Conservation (phyloP, 352 stramenopile species). For the Pythium scleroteichum region DNA sequence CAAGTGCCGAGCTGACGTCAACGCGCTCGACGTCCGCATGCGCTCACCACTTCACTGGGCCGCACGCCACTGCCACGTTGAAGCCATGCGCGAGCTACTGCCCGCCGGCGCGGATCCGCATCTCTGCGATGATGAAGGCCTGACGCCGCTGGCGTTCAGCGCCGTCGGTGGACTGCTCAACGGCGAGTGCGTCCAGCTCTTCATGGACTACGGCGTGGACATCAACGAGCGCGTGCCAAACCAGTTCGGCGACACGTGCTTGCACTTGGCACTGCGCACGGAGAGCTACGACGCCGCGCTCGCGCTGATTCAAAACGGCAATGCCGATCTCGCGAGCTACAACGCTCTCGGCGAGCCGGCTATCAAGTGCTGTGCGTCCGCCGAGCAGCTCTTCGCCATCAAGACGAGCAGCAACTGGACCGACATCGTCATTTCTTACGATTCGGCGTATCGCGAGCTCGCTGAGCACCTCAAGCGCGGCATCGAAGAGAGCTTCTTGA, state of each 20-base stretch:
- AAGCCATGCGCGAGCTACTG: constrained; percentile 55
- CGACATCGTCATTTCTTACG: constrained; percentile 82
- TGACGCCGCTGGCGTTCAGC: constrained; percentile 69
- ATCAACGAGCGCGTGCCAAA: constrained; percentile 51
- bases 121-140: constrained; percentile 53
- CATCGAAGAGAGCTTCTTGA: constrained; percentile 78
- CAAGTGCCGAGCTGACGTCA: constrained; percentile 46
- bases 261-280: constrained; percentile 69
- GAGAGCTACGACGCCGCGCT: constrained; percentile 62
- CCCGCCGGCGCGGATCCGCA: constrained; percentile 47
- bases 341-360: constrained; percentile 60
- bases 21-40: constrained; percentile 57
- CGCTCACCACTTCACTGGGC: constrained; percentile 80
- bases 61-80: constrained; percentile 65
- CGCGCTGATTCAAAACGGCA: constrained; percentile 56
- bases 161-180: constrained; percentile 55
- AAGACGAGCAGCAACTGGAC: constrained; percentile 67
- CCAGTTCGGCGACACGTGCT: constrained; percentile 57
- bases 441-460: constrained; percentile 60
- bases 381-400: constrained; percentile 73
- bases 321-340: constrained; percentile 51
- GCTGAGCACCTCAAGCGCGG: constrained; percentile 58
- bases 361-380: constrained; percentile 73
- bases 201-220: constrained; percentile 53
- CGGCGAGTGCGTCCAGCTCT: constrained; percentile 48